These are phyloP conservation scores for Gigaspora rosea DNA, from an alignment of 192 early-diverging fungal species.

Conservation along the genomic window DNA sequence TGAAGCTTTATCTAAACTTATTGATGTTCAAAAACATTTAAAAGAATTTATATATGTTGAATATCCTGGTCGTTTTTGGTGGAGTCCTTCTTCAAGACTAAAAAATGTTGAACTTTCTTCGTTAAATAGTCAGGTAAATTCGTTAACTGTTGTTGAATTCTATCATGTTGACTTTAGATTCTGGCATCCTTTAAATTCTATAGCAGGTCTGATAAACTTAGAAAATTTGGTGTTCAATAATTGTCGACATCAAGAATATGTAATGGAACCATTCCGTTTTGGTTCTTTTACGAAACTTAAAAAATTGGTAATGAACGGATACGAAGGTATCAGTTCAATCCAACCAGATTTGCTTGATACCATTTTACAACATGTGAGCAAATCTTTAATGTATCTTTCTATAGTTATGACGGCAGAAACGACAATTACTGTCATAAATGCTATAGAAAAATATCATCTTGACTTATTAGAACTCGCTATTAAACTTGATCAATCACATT, in stretches of 20 bases:
- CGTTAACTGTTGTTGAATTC: neutral
- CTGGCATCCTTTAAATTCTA: slow-evolving; percentile 5
- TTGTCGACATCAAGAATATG: slow-evolving; percentile 8
- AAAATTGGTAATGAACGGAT: slow-evolving; percentile 17
- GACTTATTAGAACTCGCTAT: neutral
- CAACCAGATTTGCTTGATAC: neutral
- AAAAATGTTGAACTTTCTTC: neutral
- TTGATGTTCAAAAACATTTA: slow-evolving; percentile 10
- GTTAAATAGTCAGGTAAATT: slow-evolving; percentile 8
- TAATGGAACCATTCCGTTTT: slow-evolving; percentile 1
- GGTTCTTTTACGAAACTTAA: slow-evolving; percentile 5
- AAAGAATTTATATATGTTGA: slow-evolving; percentile 10
- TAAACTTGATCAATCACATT: slow-evolving; percentile 20
- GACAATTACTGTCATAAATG: neutral
- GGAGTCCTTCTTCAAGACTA: slow-evolving; percentile 5
- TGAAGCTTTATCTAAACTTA: neutral
- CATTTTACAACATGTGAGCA: neutral
- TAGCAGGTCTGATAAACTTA: neutral
- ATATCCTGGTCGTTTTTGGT: slow-evolving; percentile 19
- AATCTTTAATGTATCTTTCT: slow-evolving; percentile 10
- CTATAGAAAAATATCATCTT: slow-evolving; percentile 3
- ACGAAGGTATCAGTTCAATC: neutral
- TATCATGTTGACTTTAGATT: slow-evolving; percentile 11
- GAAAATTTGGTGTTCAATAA: neutral
- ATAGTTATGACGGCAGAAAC: neutral